Percentiles rank a stretch among this genome's conserved stretches.
phyloP scores from a whole-genome alignment of 176 grass and related monocot genomes.

The Saccharum spontaneum region DNA sequence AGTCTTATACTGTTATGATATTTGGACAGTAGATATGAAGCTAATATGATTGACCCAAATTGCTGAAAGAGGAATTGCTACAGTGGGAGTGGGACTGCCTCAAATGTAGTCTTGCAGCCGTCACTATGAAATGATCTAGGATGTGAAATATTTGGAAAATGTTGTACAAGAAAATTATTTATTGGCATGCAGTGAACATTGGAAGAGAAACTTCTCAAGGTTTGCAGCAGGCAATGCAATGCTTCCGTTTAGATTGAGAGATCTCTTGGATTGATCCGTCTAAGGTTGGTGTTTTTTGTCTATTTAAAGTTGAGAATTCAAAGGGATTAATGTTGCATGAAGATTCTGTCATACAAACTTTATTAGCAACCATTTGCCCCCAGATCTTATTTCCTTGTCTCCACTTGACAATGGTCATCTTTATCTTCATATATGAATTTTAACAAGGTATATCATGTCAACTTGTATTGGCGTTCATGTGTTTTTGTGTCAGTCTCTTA shows the following conservation, averaged over 20 bases:
- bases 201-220: background rate
- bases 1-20: background rate
- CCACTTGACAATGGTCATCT: background rate
- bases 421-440: background rate
- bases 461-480: background rate
- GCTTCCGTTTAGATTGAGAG: background rate
- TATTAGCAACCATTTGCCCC: background rate
- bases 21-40: background rate
- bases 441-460: background rate
- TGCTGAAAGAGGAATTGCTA: background rate
- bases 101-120: background rate
- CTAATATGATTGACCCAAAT: background rate
- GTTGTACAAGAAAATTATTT: conserved; percentile 1
- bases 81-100: background rate
- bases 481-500: background rate
- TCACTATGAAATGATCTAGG: background rate
- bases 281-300: background rate
- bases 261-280: background rate
- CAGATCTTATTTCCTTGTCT: background rate
- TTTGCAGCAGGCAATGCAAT: background rate
- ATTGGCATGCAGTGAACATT: background rate
- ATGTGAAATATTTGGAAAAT: background rate
- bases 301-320: background rate
- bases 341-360: background rate
- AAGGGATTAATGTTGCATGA: background rate